Percentiles rank a stretch among this genome's conserved stretches.
Evolutionary conservation across 208 protist species (phyloP).

Genomic region (Trypanosoma melophagium): DNA sequence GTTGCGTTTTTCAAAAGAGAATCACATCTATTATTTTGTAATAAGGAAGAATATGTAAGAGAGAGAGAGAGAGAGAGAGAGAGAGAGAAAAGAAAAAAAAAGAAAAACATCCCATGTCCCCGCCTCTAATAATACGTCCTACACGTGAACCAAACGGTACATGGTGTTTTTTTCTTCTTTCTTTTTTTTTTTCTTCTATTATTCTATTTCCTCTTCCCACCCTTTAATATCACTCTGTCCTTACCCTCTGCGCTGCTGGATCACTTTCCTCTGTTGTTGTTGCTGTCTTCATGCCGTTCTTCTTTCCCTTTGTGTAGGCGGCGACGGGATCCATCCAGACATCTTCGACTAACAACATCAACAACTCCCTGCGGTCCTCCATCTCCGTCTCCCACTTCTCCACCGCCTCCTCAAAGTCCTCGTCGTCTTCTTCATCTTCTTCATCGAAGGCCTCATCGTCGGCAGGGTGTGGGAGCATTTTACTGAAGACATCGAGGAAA

Average conservation of each 20-base stretch:
- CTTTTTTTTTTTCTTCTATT: slow-evolving; percentile 14
- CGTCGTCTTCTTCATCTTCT: slow-evolving; percentile 42
- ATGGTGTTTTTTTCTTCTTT: not conserved
- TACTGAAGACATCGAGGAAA: slow-evolving; percentile 73
- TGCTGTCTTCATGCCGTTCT: not conserved
- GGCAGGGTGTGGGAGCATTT: slow-evolving; percentile 68
- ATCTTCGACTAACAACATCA: slow-evolving; percentile 43
- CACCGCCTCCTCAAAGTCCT: slow-evolving; percentile 40
- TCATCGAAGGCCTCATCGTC: slow-evolving; percentile 58
- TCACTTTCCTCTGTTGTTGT: not conserved
- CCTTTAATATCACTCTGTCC: slow-evolving; percentile 32
- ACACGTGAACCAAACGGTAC: too few relatives aligned
- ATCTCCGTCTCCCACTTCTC: slow-evolving; percentile 77
- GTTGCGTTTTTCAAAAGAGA: not conserved
- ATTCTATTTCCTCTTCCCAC: not conserved
- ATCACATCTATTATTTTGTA: too few relatives aligned
- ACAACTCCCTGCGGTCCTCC: slow-evolving; percentile 65
- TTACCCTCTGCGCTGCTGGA: slow-evolving; percentile 25
- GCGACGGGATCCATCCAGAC: slow-evolving; percentile 31
- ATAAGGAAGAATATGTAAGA: too few relatives aligned
- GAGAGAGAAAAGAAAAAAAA: too few relatives aligned
- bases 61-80: too few relatives aligned
- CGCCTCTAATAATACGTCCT: too few relatives aligned
- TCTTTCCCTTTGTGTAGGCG: slow-evolving; percentile 23
- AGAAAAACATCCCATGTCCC: too few relatives aligned